Evolutionary conservation across 1,284 basidiomycete genomes (phyloP).

Genomic region (Tausonia pullulans): DNA sequence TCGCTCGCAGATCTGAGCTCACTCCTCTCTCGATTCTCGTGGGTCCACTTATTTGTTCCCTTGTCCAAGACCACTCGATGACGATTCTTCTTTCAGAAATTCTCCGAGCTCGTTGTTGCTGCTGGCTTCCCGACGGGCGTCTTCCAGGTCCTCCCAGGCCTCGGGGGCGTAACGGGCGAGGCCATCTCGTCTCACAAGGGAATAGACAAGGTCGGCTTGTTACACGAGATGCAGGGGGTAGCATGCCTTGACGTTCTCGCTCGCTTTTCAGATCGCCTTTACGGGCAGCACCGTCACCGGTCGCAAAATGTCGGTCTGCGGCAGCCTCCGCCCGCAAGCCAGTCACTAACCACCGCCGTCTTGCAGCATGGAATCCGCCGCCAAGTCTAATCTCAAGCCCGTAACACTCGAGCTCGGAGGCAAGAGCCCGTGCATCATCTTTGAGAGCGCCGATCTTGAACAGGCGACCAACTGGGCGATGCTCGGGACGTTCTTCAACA

Average conservation of each 20-base stretch:
- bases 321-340: no score
- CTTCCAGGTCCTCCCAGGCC: conserved; percentile 75
- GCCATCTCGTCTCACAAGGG: conserved; percentile 64
- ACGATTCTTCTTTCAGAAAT: conserved; percentile 45
- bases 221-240: no score
- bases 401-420: conserved; percentile 46
- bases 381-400: conserved; percentile 72
- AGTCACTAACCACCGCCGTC: no score
- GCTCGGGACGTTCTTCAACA: conserved; percentile 47
- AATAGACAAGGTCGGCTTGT: conserved; percentile 52
- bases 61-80: no score
- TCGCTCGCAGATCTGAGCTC: conserved; percentile 44
- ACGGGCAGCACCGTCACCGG: conserved; percentile 63
- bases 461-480: conserved; percentile 76
- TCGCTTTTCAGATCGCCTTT: conserved; percentile 23
- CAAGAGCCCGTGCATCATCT: conserved; percentile 37
- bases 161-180: conserved; percentile 71
- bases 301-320: conserved; percentile 63
- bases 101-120: conserved; percentile 56
- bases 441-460: conserved; percentile 45
- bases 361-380: conserved; percentile 38
- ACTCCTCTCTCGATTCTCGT: no score
- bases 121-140: conserved; percentile 80
- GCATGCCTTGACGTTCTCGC: no score
- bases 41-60: no score